Evolutionary conservation across 2,329 filamentous ascomycete genomes (phyloP).

Genomic region (Aspergillus bombycis): DNA sequence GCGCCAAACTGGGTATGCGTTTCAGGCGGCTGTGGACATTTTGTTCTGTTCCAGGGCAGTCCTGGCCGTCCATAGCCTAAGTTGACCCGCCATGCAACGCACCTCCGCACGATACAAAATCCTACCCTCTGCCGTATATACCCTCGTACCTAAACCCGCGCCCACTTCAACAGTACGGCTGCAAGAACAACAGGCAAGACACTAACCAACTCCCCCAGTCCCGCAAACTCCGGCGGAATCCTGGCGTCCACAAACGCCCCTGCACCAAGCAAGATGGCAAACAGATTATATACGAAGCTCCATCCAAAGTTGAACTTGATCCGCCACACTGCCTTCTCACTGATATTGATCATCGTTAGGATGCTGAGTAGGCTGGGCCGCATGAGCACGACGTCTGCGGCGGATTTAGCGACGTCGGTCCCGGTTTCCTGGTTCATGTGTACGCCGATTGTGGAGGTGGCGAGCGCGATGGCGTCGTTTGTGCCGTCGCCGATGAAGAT

Average conservation of each 20-base stretch:
- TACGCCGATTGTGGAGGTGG: constrained; percentile 71
- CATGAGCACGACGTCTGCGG: constrained; percentile 72
- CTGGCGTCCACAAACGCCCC: constrained; percentile 65
- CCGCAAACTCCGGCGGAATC: constrained; percentile 67
- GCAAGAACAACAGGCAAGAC: constrained; percentile 69
- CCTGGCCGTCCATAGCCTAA: background rate
- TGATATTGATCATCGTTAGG: constrained; percentile 60
- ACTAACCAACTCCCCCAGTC: constrained; percentile 73
- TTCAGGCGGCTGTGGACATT: too few species aligned
- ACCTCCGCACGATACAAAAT: background rate
- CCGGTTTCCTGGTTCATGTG: constrained; percentile 68
- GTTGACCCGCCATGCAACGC: background rate
- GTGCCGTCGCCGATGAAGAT: constrained; percentile 78
- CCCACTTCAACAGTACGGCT: constrained; percentile 49
- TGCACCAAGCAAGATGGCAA: constrained; percentile 67
- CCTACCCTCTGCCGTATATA: background rate
- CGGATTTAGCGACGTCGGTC: constrained; percentile 67
- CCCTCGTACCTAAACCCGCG: constrained; percentile 19
- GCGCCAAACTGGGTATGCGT: too few species aligned
- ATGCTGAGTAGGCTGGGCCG: constrained; percentile 60
- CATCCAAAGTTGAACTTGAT: constrained; percentile 71
- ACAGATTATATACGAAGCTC: constrained; percentile 70
- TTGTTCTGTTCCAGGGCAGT: too few species aligned
- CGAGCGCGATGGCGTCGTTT: constrained; percentile 75
- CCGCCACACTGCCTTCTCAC: constrained; percentile 47